These are phyloP conservation scores for Tritrichomonas musculus DNA, from an alignment of 208 protist species.

Conservation along the genomic window DNA sequence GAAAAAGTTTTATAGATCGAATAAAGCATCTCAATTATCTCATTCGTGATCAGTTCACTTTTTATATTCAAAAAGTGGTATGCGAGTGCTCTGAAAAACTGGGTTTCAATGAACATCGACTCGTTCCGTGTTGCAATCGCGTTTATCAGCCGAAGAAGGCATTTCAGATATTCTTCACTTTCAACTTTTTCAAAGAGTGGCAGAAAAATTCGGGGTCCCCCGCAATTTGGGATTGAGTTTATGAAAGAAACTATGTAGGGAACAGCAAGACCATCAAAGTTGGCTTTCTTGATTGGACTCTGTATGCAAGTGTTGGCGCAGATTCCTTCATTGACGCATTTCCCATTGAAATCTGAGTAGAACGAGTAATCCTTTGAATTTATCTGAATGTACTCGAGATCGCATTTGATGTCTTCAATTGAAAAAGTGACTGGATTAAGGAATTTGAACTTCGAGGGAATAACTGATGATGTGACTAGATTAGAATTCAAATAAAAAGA, in stretches of 20 bases:
- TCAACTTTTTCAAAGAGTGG: background rate
- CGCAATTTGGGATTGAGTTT: background rate
- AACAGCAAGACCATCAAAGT: background rate
- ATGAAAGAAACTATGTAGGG: background rate
- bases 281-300: background rate
- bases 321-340: too few relatives aligned
- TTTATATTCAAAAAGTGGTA: background rate
- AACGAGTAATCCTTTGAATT: background rate
- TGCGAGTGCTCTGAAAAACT: background rate
- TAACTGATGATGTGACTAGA: too few relatives aligned
- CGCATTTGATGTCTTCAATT: background rate
- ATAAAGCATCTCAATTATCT: background rate
- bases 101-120: background rate
- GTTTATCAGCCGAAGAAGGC: background rate
- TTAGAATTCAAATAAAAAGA: too few relatives aligned
- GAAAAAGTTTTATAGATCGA: background rate
- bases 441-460: too few relatives aligned
- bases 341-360: background rate
- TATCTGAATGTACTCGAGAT: background rate
- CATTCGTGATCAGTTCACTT: background rate
- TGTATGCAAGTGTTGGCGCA: too few relatives aligned
- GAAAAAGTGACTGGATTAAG: too few relatives aligned
- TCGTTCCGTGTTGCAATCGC: background rate
- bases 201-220: background rate
- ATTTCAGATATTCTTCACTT: background rate